Percentiles rank a stretch among this genome's conserved stretches.
Evolutionary conservation across 2,329 filamentous ascomycete genomes (phyloP).

Genomic region (Verticillium nubilum): DNA sequence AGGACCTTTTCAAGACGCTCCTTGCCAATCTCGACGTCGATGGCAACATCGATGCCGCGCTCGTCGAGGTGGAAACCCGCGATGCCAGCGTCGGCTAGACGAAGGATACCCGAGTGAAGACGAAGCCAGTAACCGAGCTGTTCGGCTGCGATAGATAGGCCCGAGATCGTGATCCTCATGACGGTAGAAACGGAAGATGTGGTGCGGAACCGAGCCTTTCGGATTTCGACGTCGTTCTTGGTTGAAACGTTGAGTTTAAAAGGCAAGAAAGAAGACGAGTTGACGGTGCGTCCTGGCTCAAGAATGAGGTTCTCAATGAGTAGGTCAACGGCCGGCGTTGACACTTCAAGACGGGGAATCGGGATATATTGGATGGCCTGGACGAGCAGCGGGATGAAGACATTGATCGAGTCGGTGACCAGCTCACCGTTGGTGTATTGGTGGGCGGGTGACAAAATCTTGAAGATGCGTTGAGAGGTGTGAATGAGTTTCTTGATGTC

Average conservation of each 20-base stretch:
- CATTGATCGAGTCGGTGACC: constrained; percentile 67
- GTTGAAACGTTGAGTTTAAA: constrained; percentile 77
- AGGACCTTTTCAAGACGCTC: constrained; percentile 78
- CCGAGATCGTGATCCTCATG: constrained; percentile 73
- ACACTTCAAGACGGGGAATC: constrained; percentile 84
- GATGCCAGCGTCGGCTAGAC: constrained; percentile 76
- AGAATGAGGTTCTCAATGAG: constrained; percentile 87
- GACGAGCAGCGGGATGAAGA: constrained; percentile 75
- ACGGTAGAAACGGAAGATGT: constrained; percentile 61
- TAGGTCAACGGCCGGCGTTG: constrained; percentile 76
- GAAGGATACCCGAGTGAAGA: constrained; percentile 68
- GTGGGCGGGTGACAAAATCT: constrained; percentile 62
- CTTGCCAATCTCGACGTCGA: constrained; percentile 79
- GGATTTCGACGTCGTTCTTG: constrained; percentile 79
- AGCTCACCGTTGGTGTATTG: constrained; percentile 64
- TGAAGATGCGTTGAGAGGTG: constrained; percentile 62
- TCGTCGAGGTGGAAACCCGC: constrained; percentile 82
- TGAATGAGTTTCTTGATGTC: constrained; percentile 65
- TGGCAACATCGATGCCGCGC: constrained; percentile 76
- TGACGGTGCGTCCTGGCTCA: constrained; percentile 79
- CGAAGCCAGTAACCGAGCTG: constrained; percentile 89
- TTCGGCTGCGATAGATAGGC: constrained; percentile 76
- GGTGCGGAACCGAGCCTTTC: constrained; percentile 69
- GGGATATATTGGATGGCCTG: constrained; percentile 80
- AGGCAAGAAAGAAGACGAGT: constrained; percentile 83